These are phyloP conservation scores for Arachnopeziza araneosa DNA, from an alignment of 2,329 filamentous ascomycete species.

Conservation along the genomic window DNA sequence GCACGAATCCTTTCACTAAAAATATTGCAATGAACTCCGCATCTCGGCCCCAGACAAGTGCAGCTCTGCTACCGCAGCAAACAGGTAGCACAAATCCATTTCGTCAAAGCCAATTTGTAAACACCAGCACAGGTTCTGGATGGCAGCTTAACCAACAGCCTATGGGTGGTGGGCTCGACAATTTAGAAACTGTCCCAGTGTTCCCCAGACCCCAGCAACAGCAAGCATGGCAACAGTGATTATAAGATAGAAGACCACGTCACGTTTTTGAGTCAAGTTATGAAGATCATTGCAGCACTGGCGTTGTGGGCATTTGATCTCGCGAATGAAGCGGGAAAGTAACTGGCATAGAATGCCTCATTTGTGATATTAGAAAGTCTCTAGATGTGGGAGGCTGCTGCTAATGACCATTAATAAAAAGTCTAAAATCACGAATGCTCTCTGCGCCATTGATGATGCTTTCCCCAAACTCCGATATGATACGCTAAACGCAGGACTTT, in stretches of 20 bases:
- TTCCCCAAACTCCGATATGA: neutral
- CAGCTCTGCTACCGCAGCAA: slow-evolving; percentile 60
- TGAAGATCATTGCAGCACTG: slow-evolving; percentile 24
- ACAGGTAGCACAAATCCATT: slow-evolving; percentile 95
- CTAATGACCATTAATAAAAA: neutral
- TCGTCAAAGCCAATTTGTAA: slow-evolving; percentile 83
- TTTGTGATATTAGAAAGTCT: neutral
- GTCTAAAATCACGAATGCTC: neutral
- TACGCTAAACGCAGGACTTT: neutral
- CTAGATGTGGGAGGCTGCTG: neutral
- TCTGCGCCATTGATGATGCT: neutral
- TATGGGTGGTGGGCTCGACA: slow-evolving; percentile 76
- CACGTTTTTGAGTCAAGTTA: slow-evolving; percentile 9
- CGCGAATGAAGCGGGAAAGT: neutral
- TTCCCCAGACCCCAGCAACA: slow-evolving; percentile 75
- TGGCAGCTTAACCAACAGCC: slow-evolving; percentile 79
- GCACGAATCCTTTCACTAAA: slow-evolving; percentile 67
- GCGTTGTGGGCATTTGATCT: slow-evolving; percentile 23
- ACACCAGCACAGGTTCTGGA: slow-evolving; percentile 78
- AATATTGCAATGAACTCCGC: slow-evolving; percentile 29
- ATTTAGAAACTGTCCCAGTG: slow-evolving; percentile 71
- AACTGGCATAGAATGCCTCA: neutral
- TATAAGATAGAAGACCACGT: neutral
- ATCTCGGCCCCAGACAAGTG: slow-evolving; percentile 29
- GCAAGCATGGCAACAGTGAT: slow-evolving; percentile 49